Evolutionary conservation across 2,329 filamentous ascomycete species (phyloP).

Genomic region (Sarocladium oryzae): DNA sequence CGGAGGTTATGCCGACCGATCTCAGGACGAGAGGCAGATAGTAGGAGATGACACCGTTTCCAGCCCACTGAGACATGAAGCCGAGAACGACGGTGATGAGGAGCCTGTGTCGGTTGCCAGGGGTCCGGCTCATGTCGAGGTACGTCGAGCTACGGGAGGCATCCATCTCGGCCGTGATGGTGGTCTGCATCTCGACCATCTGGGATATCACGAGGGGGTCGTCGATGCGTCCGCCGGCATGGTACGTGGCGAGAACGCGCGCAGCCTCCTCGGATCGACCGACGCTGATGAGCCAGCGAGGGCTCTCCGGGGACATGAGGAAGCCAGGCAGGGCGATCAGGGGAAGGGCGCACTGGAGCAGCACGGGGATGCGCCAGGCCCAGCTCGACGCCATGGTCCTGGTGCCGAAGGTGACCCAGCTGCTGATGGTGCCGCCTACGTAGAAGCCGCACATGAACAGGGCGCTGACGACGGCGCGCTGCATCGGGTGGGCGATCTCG

Average conservation of each 20-base stretch:
- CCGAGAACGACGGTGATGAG: conserved; percentile 18
- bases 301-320: conserved; percentile 32
- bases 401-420: background rate
- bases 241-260: conserved; percentile 12
- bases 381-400: background rate
- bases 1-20: conserved; percentile 31
- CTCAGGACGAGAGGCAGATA: conserved; percentile 33
- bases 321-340: background rate
- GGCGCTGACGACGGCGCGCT: conserved; percentile 31
- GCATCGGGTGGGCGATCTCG: conserved; percentile 25
- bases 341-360: conserved; percentile 4
- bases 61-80: conserved; percentile 24
- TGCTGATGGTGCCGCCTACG: background rate
- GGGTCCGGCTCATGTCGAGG: conserved; percentile 11
- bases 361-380: background rate
- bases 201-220: conserved; percentile 13
- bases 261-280: conserved; percentile 8
- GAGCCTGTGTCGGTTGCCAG: conserved; percentile 20
- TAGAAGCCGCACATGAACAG: conserved; percentile 33
- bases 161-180: conserved; percentile 7
- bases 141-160: conserved; percentile 21
- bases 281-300: conserved; percentile 33
- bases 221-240: conserved; percentile 11
- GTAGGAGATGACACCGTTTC: conserved; percentile 27
- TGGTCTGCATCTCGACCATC: conserved; percentile 13